Evolutionary conservation across 345 rosid species (phyloP).

Genomic region (Populus alba): DNA sequence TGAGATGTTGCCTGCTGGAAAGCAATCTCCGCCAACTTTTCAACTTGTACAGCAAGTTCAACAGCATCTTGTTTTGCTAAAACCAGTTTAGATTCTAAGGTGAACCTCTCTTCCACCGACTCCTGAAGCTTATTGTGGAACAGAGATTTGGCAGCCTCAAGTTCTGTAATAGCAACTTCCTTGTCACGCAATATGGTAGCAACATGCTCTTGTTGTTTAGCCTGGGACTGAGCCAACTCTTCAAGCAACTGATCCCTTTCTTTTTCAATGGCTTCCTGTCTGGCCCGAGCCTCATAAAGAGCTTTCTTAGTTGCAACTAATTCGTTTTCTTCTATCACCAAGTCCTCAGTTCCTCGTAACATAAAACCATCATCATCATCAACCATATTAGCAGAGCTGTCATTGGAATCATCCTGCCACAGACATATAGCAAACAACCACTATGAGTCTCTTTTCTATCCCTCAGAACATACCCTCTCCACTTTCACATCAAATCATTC

Average conservation of each 20-base stretch:
- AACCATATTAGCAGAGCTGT: conserved; percentile 1
- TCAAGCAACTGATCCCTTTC: conserved; percentile 42
- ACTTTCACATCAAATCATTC: not conserved
- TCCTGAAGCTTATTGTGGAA: conserved; percentile 40
- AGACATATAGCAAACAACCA: conserved; percentile 8
- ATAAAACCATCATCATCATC: conserved; percentile 20
- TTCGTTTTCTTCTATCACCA: conserved; percentile 22
- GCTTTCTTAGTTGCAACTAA: conserved; percentile 27
- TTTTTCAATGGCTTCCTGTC: conserved; percentile 32
- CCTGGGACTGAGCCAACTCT: conserved; percentile 31
- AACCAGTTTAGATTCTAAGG: conserved; percentile 38
- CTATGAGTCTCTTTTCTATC: conserved; percentile 5
- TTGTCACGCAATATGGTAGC: conserved; percentile 35
- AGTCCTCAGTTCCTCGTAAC: conserved; percentile 15
- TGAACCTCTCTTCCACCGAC: conserved; percentile 33
- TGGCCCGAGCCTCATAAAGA: conserved; percentile 35
- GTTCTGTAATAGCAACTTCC: conserved; percentile 34
- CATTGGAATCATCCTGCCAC: conserved; percentile 28
- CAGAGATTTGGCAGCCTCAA: conserved; percentile 30
- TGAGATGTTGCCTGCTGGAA: conserved; percentile 42
- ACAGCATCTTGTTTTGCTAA: conserved; percentile 43
- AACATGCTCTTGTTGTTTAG: conserved; percentile 38
- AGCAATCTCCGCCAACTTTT: conserved; percentile 43
- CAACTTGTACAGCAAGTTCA: conserved; percentile 49
- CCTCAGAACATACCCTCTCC: not conserved